Evolutionary conservation across 805 yeast species (phyloP), one percentile per base, ranked within the genome.

Genomic region (Teunomyces stri): DNA sequence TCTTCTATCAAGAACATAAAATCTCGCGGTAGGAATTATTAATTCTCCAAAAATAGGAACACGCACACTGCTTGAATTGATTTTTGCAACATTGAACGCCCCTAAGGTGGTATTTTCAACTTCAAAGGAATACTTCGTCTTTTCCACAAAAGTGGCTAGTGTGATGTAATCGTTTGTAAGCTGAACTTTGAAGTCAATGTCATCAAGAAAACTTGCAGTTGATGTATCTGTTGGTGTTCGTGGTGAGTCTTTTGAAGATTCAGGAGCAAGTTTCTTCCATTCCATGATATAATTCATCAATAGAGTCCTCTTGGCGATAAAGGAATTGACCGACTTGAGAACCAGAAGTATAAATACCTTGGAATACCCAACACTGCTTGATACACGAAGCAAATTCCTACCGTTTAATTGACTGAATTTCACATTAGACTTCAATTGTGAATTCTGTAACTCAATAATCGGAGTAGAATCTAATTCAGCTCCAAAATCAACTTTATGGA

Each of bases 1-100:
- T 66, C 25, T 71, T 39, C 68, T 57, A 33, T 74, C 72, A 4
- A 74, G 65, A 10, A 74, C 53, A 5, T 70, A 66, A 11, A 79
- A 12, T 38, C 76, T 65, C 0, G 73, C 62, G 1, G 77, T 66
- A 1, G 82, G 80, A 5, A 79, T 47, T 0, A 40, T 42, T 5
- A 79, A 25, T 29, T 67, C 69, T 0, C 82, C 82, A 49, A 60
- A 58, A 2, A 68, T 57, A 1, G 66, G 69, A 16, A 62, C 66
- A 18, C 21, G n/a, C 16, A 30, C 20, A 25, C 40, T 27, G 13
- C 42, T 50, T 3, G 11, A 30, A 6, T 38, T 50, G 12, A 37
- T 37, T 33, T 56, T 52, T 0, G 61, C 58, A 18, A 66, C 60
- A 54, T 67, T 66, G 44, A 44, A 49, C 1, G 56, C 39, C 3